Conservation (phyloP, 106 monocot species). For the Dendrobium catenatum region DNA sequence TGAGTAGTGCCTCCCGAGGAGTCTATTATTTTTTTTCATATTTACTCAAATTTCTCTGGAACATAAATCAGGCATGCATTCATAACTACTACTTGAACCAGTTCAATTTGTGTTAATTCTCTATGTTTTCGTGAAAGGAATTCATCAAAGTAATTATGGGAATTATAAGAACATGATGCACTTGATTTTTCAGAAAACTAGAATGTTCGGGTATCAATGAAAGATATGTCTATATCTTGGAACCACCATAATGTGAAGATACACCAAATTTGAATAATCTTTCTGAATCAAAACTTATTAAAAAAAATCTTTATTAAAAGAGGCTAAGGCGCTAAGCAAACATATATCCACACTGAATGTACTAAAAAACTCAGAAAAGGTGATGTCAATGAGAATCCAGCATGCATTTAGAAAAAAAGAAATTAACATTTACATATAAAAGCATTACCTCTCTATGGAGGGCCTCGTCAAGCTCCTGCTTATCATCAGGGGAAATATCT, state of each 20-base stretch:
- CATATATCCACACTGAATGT: neutral
- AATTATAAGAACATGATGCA: neutral
- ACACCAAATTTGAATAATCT: neutral
- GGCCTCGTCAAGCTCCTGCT: slow-evolving; percentile 86
- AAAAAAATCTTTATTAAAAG: neutral
- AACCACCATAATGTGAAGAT: neutral
- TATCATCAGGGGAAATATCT: slow-evolving; percentile 81
- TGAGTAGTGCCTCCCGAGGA: too few species aligned
- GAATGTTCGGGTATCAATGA: too few species aligned
- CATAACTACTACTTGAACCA: neutral
- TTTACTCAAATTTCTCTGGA: neutral
- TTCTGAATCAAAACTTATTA: neutral
- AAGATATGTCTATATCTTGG: too few species aligned
- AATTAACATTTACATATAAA: neutral
- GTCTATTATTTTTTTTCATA: too few species aligned
- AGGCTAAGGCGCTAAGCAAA: neutral
- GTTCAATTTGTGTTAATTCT: neutral
- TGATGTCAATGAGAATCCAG: neutral
- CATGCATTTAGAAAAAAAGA: neutral
- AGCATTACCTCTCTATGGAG: slow-evolving; percentile 69
- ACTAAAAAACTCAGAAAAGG: neutral
- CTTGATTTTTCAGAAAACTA: neutral
- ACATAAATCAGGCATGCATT: neutral
- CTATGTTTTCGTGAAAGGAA: neutral
- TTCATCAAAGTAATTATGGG: neutral